These are phyloP conservation scores for Lachnellula arida DNA, from an alignment of 2,329 filamentous ascomycete genomes.

Conservation along the genomic window DNA sequence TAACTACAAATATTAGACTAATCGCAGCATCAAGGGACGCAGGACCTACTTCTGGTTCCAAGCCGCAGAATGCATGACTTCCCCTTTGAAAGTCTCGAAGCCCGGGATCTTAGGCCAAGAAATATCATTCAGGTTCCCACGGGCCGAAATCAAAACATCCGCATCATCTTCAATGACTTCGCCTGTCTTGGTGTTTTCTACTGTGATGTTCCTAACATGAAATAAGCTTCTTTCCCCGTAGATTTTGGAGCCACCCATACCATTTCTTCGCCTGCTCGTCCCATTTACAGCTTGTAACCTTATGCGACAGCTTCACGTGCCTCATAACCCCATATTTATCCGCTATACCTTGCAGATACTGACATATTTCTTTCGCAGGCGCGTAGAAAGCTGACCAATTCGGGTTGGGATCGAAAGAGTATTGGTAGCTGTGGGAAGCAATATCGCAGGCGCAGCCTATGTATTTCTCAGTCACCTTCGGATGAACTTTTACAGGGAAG, in stretches of 20 bases:
- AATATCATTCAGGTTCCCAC: conserved; percentile 63
- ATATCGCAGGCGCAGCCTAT: conserved; percentile 21
- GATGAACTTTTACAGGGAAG: too few relatives aligned
- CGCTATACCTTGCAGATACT: conserved; percentile 62
- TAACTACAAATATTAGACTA: conserved; percentile 31
- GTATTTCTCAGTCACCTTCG: neutral
- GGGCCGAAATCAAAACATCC: conserved; percentile 59
- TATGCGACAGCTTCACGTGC: conserved; percentile 49
- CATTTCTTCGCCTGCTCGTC: conserved; percentile 45
- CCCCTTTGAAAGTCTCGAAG: conserved; percentile 42
- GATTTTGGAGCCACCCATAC: conserved; percentile 2
- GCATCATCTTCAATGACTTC: conserved; percentile 42
- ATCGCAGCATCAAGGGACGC: neutral
- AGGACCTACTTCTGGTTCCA: conserved; percentile 44
- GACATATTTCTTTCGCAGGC: conserved; percentile 60
- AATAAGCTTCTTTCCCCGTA: conserved; percentile 1
- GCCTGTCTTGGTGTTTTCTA: conserved; percentile 37
- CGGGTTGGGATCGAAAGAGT: conserved; percentile 61
- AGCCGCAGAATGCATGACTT: conserved; percentile 55
- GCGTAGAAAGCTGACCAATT: conserved; percentile 67
- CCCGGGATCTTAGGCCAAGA: conserved; percentile 58
- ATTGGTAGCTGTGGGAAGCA: conserved; percentile 55
- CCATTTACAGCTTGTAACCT: conserved; percentile 54
- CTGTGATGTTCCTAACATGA: conserved; percentile 37
- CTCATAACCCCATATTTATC: conserved; percentile 61